Conservation (phyloP, 345 rosid genomes). For the Excoecaria cochinchinensis region DNA sequence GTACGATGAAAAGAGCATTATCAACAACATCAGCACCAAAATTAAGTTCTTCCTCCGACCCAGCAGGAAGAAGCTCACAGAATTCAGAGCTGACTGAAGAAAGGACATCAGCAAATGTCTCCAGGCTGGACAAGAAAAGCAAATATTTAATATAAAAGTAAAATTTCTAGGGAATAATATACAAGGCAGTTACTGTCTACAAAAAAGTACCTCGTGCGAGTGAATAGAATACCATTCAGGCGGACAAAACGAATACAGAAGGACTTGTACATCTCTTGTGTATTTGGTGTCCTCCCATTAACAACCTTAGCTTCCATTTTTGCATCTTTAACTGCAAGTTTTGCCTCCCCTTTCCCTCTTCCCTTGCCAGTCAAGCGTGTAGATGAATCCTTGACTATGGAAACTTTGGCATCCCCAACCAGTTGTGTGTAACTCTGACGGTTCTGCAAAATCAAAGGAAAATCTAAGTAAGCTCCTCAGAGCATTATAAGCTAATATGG, state of each 20-base stretch:
- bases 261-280: slow-evolving; percentile 50
- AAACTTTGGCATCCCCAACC: slow-evolving; percentile 41
- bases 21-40: slow-evolving; percentile 72
- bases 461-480: background rate
- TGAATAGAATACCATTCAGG: slow-evolving; percentile 86
- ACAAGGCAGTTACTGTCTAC: background rate
- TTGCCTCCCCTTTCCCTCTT: slow-evolving; percentile 59
- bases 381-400: slow-evolving; percentile 42
- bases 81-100: slow-evolving; percentile 57
- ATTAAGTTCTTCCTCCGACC: slow-evolving; percentile 54
- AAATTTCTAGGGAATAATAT: slow-evolving; percentile 3
- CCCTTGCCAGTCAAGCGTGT: slow-evolving; percentile 41
- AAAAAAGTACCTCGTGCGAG: slow-evolving; percentile 74
- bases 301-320: slow-evolving; percentile 41
- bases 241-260: slow-evolving; percentile 85
- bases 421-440: slow-evolving; percentile 70
- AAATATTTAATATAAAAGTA: background rate
- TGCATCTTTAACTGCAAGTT: slow-evolving; percentile 44
- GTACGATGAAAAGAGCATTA: slow-evolving; percentile 65
- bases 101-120: slow-evolving; percentile 82
- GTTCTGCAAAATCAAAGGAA: slow-evolving; percentile 40
- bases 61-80: slow-evolving; percentile 62
- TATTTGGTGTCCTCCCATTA: slow-evolving; percentile 45
- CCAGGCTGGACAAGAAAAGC: slow-evolving; percentile 57
- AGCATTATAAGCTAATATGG: background rate